These are phyloP conservation scores for Diutina catenulata DNA, from an alignment of 1,139 yeast species.

Conservation along the genomic window DNA sequence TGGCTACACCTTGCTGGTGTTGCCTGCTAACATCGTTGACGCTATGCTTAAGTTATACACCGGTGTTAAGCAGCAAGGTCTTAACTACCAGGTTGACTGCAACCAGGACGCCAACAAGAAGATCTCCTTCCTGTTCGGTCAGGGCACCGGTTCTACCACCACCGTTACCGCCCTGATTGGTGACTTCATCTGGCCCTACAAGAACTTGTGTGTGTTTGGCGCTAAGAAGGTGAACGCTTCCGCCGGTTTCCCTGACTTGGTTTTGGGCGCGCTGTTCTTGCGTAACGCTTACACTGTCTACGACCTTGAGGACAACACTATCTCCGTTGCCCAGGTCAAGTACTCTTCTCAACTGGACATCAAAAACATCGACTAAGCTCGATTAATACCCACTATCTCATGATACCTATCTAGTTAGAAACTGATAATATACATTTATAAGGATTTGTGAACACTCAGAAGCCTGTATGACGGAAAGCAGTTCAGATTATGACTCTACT, in stretches of 20 bases:
- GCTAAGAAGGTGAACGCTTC: constrained; percentile 1
- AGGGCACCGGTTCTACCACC: not conserved
- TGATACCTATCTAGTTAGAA: no score
- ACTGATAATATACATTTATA: no score
- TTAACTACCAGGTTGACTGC: constrained; percentile 3
- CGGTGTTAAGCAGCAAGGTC: not conserved
- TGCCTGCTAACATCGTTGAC: not conserved
- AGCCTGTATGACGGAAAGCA: no score
- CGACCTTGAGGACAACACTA: constrained; percentile 16
- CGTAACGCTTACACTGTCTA: constrained; percentile 19
- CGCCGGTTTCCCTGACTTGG: constrained; percentile 17
- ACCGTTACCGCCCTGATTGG: not conserved
- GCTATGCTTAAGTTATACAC: not conserved
- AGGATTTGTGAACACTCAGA: no score
- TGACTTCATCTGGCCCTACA: constrained; percentile 2
- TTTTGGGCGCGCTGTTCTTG: constrained; percentile 22
- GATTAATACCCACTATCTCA: no score
- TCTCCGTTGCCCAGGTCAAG: constrained; percentile 17
- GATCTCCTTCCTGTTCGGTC: constrained; percentile 1
- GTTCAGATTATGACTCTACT: no score
- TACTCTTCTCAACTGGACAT: constrained; percentile 4
- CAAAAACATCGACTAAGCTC: no score
- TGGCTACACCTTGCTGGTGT: constrained; percentile 5
- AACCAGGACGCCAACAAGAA: constrained; percentile 1
- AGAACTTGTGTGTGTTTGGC: constrained; percentile 3